These are phyloP conservation scores for Citrullus colocynthis DNA, from an alignment of 306 rosid genomes.

Conservation along the genomic window DNA sequence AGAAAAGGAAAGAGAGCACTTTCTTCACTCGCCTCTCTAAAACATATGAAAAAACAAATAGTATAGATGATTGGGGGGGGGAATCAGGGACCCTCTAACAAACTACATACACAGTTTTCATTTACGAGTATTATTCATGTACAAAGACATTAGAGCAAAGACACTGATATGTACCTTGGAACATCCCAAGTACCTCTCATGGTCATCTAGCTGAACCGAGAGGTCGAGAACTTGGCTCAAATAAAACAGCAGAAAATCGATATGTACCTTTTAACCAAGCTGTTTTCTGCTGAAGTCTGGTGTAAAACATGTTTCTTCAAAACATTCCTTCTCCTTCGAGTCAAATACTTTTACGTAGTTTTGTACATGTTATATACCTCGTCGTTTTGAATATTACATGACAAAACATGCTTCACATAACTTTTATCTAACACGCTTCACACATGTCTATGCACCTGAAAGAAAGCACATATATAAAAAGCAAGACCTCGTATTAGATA, in stretches of 20 bases:
- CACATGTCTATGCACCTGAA: not conserved
- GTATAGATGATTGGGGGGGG: not conserved
- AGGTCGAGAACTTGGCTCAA: not conserved
- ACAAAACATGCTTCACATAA: not conserved
- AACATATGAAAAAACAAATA: not conserved
- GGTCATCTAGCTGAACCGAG: not conserved
- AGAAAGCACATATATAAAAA: not conserved
- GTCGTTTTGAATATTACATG: not conserved
- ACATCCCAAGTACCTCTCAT: not conserved
- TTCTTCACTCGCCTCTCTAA: slow-evolving; percentile 1
- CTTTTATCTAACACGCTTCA: slow-evolving; percentile 1
- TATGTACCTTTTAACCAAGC: not conserved
- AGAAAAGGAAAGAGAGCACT: not conserved
- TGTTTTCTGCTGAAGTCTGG: not conserved
- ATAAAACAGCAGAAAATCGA: not conserved
- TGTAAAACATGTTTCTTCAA: not conserved
- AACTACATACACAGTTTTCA: not conserved
- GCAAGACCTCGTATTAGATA: not conserved
- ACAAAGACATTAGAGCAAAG: not conserved
- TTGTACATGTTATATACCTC: not conserved
- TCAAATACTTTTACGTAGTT: not conserved
- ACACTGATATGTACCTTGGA: not conserved
- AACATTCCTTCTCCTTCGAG: not conserved
- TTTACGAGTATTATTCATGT: not conserved
- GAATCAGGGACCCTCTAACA: not conserved